Conservation (phyloP, 169 alveolate genomes). For the Babesia bigemina region DNA sequence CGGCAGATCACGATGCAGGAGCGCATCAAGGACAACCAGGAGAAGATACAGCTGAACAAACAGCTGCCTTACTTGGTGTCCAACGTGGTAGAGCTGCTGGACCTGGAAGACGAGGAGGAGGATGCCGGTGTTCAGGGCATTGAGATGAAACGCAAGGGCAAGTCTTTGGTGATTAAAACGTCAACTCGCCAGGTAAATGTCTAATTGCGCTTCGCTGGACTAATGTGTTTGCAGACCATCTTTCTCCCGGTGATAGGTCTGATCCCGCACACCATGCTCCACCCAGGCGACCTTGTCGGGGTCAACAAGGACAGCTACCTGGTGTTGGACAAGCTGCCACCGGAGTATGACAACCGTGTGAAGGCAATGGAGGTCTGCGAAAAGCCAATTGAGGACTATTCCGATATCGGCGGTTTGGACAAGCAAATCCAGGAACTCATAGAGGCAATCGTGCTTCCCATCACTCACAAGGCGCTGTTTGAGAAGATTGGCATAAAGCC, state of each 20-base stretch:
- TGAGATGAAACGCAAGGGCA: conserved; percentile 77
- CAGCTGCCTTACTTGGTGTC: conserved; percentile 99
- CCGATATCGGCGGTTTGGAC: conserved; percentile 99
- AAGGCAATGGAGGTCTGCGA: conserved; percentile 99
- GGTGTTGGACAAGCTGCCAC: conserved; percentile 98
- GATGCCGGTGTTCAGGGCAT: conserved; percentile 58
- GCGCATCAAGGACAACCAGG: conserved; percentile 89
- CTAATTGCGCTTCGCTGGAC: not conserved
- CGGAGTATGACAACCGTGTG: conserved; percentile 98
- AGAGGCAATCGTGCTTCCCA: conserved; percentile 99
- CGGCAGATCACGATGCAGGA: conserved; percentile 85
- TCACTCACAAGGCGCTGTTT: conserved; percentile 97
- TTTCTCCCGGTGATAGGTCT: conserved; percentile 98
- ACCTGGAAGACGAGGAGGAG: conserved; percentile 74
- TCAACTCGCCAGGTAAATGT: conserved; percentile 84
- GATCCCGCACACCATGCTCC: conserved; percentile 88
- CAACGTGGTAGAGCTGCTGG: conserved; percentile 93
- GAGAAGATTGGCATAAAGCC: conserved; percentile 98
- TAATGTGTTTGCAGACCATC: conserved; percentile 83
- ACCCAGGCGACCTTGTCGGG: conserved; percentile 97
- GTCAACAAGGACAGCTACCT: conserved; percentile 98
- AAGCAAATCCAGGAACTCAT: conserved; percentile 98
- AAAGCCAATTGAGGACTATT: conserved; percentile 98
- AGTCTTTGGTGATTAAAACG: conserved; percentile 89
- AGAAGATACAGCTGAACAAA: conserved; percentile 93